A percentile compares a stretch with the other conserved stretches of the same genome.
Evolutionary conservation across 2,329 filamentous ascomycete genomes (phyloP).

Genomic region (Penicillium janthinellum): DNA sequence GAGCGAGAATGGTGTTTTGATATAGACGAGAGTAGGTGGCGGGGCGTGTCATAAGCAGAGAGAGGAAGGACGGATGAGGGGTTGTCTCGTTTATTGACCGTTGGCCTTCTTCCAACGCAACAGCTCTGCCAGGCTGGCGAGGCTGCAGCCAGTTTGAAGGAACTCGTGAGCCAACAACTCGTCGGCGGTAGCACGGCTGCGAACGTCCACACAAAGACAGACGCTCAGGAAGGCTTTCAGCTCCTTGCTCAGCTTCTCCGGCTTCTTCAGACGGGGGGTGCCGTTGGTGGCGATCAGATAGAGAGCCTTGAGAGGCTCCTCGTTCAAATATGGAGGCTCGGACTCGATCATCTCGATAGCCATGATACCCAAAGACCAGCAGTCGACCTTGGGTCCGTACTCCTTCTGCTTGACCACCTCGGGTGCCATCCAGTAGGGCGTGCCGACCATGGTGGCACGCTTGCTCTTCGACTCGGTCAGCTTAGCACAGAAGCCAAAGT

Average conservation of each 20-base stretch:
- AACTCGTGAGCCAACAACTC: constrained; percentile 93
- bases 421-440: constrained; percentile 99
- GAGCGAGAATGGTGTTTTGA: background rate
- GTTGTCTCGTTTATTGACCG: constrained; percentile 33
- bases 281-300: constrained; percentile 98
- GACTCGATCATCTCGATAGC: constrained; percentile 99
- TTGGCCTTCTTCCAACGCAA: constrained; percentile 65
- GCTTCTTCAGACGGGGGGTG: constrained; percentile 94
- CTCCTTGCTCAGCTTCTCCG: constrained; percentile 96
- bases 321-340: constrained; percentile 95
- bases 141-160: constrained; percentile 83
- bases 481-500: constrained; percentile 99
- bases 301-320: constrained; percentile 94
- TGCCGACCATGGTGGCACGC: constrained; percentile 98
- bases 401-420: constrained; percentile 99
- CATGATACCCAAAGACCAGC: constrained; percentile 99
- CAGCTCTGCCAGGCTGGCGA: constrained; percentile 80
- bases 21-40: background rate
- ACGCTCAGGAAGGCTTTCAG: constrained; percentile 96
- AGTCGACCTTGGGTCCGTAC: constrained; percentile 97
- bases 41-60: background rate
- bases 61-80: background rate
- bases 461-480: constrained; percentile 96
- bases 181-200: constrained; percentile 85
- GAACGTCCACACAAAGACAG: constrained; percentile 94